phyloP scores from a whole-genome alignment of 305 asterid genomes.

The Solanum hybrid region DNA sequence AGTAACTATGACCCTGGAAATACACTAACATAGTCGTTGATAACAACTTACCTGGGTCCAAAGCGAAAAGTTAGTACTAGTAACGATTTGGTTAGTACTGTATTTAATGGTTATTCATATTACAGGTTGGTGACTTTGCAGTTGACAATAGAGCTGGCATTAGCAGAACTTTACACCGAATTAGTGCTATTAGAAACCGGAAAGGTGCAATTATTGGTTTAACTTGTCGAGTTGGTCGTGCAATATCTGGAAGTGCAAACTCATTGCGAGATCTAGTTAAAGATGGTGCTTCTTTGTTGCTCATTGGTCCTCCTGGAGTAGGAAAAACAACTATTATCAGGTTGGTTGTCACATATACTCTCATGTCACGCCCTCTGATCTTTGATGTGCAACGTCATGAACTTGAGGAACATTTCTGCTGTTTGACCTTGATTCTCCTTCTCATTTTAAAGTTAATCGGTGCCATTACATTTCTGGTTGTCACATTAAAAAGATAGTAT shows the following conservation, averaged over 20 bases:
- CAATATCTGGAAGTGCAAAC: slow-evolving; percentile 78
- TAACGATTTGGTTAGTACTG: not conserved
- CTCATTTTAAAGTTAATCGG: not conserved
- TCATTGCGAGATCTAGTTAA: slow-evolving; percentile 69
- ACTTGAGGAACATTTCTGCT: not conserved
- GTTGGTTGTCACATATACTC: slow-evolving; percentile 17
- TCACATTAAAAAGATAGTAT: not conserved
- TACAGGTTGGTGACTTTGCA: slow-evolving; percentile 83
- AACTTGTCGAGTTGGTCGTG: slow-evolving; percentile 92
- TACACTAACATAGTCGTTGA: not conserved
- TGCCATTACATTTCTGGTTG: not conserved
- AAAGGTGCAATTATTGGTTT: slow-evolving; percentile 73
- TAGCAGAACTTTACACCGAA: slow-evolving; percentile 87
- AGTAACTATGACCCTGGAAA: not conserved
- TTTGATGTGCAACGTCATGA: not conserved
- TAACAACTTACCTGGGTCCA: not conserved
- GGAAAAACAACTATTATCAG: slow-evolving; percentile 94
- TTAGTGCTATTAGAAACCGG: slow-evolving; percentile 80
- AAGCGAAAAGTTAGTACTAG: not conserved
- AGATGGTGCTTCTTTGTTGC: slow-evolving; percentile 76
- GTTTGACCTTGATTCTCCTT: not conserved
- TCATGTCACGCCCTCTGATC: not conserved
- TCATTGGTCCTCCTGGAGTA: slow-evolving; percentile 96
- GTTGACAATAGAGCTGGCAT: slow-evolving; percentile 92
- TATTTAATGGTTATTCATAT: slow-evolving; percentile 6